Evolutionary conservation across 2,329 filamentous ascomycete species (phyloP).

Genomic region (Geosmithia flava): DNA sequence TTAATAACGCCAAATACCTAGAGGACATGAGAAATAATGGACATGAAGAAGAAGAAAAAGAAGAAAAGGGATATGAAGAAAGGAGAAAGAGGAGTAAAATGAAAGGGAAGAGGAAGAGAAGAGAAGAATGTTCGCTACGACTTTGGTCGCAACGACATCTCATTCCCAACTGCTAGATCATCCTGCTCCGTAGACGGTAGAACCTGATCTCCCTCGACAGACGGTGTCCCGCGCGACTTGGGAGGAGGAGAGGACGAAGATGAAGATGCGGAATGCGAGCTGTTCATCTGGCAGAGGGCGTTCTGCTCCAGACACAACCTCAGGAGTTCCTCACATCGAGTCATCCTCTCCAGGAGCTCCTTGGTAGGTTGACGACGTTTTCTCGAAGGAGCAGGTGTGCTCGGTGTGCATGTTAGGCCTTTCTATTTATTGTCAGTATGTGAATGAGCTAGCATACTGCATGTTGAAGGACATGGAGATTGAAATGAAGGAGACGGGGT

Average conservation of each 20-base stretch:
- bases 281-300: not conserved
- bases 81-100: not conserved
- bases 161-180: not conserved
- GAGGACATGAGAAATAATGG: not conserved
- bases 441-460: not conserved
- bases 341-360: conserved; percentile 13
- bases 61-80: not conserved
- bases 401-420: conserved; percentile 12
- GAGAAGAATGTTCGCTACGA: not conserved
- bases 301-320: conserved; percentile 1
- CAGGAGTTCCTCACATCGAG: conserved; percentile 11
- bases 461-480: not conserved
- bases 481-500: no score
- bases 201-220: not conserved
- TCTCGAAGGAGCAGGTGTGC: conserved; percentile 13
- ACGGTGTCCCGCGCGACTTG: not conserved
- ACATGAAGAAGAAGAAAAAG: no score
- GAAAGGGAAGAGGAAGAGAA: not conserved
- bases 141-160: not conserved
- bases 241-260: not conserved
- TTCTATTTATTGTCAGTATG: conserved; percentile 5
- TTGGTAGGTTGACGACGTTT: conserved; percentile 15
- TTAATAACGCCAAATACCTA: not conserved
- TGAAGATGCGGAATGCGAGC: not conserved
- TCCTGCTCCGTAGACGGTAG: not conserved